Conservation (phyloP, 345 rosid genomes). For the Eucalyptus sp. region DNA sequence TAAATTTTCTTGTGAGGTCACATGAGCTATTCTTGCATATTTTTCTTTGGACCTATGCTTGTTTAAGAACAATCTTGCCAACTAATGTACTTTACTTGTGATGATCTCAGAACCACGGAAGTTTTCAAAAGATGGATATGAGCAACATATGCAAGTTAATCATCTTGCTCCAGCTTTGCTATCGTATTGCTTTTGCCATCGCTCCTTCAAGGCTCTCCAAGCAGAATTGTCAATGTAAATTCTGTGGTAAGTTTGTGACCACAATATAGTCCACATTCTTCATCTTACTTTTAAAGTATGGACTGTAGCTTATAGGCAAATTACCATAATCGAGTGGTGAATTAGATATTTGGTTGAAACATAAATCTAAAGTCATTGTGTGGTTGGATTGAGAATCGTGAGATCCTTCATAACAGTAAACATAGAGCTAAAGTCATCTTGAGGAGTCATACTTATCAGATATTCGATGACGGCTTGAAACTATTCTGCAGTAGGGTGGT, state of each 20-base stretch:
- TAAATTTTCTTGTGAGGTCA: not conserved
- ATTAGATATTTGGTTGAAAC: not conserved
- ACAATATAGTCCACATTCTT: not conserved
- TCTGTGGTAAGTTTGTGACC: conserved; percentile 70
- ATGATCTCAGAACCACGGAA: conserved; percentile 55
- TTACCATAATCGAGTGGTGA: not conserved
- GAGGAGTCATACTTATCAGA: not conserved
- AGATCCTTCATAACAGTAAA: not conserved
- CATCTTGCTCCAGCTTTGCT: conserved; percentile 93
- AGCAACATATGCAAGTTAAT: conserved; percentile 98
- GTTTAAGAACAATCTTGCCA: not conserved
- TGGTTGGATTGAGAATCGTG: not conserved
- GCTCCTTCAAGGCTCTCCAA: conserved; percentile 80
- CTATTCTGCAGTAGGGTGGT: not conserved
- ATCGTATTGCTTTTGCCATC: conserved; percentile 89
- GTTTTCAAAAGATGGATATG: conserved; percentile 81
- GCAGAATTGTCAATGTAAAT: conserved; percentile 88
- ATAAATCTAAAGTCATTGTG: not conserved
- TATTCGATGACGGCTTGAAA: not conserved
- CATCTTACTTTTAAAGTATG: not conserved
- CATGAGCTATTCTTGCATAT: not conserved
- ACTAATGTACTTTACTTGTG: not conserved
- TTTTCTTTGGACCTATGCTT: not conserved
- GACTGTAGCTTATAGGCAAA: not conserved
- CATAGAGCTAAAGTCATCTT: not conserved